Conservation (phyloP, 2,329 filamentous ascomycete genomes). For the Fusarium paranaense region DNA sequence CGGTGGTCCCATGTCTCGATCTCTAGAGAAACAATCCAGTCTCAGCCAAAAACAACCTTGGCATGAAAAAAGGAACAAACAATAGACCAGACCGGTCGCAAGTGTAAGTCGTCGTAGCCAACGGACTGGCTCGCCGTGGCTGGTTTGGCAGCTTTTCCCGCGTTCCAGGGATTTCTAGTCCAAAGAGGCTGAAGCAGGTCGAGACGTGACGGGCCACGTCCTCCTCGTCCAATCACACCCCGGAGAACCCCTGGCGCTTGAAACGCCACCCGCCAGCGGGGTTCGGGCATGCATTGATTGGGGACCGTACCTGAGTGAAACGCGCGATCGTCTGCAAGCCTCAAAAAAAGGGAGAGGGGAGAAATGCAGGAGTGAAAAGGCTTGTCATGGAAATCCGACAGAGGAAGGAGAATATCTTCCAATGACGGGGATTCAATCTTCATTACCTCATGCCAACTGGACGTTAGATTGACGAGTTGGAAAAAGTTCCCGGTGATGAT, state of each 20-base stretch:
- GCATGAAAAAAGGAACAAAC: background rate
- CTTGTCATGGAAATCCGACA: conserved; percentile 5
- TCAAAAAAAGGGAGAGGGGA: conserved; percentile 1
- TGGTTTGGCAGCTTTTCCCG: conserved; percentile 6
- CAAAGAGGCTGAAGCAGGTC: conserved; percentile 26
- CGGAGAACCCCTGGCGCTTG: conserved; percentile 18
- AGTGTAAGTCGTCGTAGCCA: conserved; percentile 22
- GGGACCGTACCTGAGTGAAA: conserved; percentile 41
- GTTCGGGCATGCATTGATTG: conserved; percentile 31
- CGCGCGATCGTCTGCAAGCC: conserved; percentile 31
- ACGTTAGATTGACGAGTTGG: background rate
- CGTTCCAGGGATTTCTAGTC: background rate
- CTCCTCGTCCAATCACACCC: conserved; percentile 29
- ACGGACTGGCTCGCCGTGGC: conserved; percentile 30
- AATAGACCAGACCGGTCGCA: conserved; percentile 12
- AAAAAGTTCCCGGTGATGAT: background rate
- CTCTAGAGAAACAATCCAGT: background rate
- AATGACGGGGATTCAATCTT: background rate
- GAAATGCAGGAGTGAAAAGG: background rate
- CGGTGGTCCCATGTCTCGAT: conserved; percentile 8
- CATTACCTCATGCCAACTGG: background rate
- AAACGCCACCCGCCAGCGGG: conserved; percentile 35
- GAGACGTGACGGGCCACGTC: conserved; percentile 25
- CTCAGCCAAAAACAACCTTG: conserved; percentile 4
- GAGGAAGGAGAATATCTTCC: conserved; percentile 8